Percentiles rank a stretch among this genome's conserved stretches.
These are phyloP conservation scores for Metschnikowia orientalis DNA, from an alignment of 805 yeast species.

Conservation along the genomic window DNA sequence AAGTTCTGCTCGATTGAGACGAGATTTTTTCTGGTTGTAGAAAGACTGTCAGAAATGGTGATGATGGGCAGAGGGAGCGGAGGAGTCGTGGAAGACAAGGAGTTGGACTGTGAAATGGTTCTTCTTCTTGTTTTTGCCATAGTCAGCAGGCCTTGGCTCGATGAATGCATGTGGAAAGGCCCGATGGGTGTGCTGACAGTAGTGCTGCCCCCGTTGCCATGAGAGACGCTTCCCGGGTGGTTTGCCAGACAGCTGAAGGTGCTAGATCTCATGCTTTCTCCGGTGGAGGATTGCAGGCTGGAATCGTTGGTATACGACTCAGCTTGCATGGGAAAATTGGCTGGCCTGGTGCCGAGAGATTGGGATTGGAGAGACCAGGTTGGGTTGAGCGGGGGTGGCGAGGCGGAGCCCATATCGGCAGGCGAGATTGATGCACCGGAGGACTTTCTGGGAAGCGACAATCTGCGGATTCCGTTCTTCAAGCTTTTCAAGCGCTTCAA, in stretches of 20 bases:
- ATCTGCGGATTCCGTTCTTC: slow-evolving; percentile 36
- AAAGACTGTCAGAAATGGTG: slow-evolving; percentile 35
- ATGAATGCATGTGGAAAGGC: slow-evolving; percentile 12
- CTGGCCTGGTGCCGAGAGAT: slow-evolving; percentile 4
- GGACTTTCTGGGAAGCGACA: slow-evolving; percentile 23
- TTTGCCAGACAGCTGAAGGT: slow-evolving; percentile 14
- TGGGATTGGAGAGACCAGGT: too few species aligned
- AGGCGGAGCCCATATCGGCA: too few species aligned
- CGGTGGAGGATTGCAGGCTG: slow-evolving; percentile 14
- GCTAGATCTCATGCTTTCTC: slow-evolving; percentile 12
- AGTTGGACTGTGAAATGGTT: slow-evolving; percentile 22
- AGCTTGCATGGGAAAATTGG: slow-evolving; percentile 10
- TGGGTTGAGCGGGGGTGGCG: slow-evolving; percentile 1
- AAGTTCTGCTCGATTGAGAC: slow-evolving; percentile 32
- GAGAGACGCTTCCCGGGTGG: slow-evolving; percentile 2
- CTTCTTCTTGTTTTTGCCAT: slow-evolving; percentile 16
- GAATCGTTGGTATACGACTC: slow-evolving; percentile 10
- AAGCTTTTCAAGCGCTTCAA: slow-evolving; percentile 34
- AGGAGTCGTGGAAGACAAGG: slow-evolving; percentile 23
- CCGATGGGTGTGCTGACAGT: slow-evolving; percentile 8
- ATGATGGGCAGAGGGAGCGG: slow-evolving; percentile 36
- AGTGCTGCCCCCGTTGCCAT: slow-evolving; percentile 2
- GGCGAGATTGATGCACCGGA: slow-evolving; percentile 3
- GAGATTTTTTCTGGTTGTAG: slow-evolving; percentile 25
- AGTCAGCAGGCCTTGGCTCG: slow-evolving; percentile 13